Percentiles rank a stretch among this genome's conserved stretches.
Conservation (phyloP, 73 alveolate genomes). For the Paramecium pentaurelia region DNA sequence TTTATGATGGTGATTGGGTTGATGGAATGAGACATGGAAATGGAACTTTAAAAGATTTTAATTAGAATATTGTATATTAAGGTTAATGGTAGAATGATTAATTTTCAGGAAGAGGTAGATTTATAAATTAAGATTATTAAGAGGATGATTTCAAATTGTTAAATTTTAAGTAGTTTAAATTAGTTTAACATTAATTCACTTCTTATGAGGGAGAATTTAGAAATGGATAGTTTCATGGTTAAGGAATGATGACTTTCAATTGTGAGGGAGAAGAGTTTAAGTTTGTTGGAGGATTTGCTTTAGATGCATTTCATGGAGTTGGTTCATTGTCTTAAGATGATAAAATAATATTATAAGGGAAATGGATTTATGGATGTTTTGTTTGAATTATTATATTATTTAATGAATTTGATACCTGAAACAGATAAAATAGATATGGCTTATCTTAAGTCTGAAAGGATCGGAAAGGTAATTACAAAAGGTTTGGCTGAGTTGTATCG, state of each 20-base stretch:
- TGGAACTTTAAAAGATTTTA: slow-evolving; percentile 26
- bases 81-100: slow-evolving; percentile 53
- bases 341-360: neutral
- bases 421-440: slow-evolving; percentile 58
- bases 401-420: slow-evolving; percentile 46
- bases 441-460: slow-evolving; percentile 70
- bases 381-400: neutral
- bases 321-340: neutral
- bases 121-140: slow-evolving; percentile 32
- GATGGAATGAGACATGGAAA: slow-evolving; percentile 50
- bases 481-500: slow-evolving; percentile 85
- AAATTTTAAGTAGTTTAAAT: neutral
- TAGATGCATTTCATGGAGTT: slow-evolving; percentile 11
- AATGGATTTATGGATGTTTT: slow-evolving; percentile 5
- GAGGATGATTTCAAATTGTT: neutral
- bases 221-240: neutral
- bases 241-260: neutral
- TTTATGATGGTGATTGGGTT: slow-evolving; percentile 47
- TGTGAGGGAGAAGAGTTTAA: neutral
- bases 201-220: slow-evolving; percentile 16
- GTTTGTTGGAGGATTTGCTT: neutral
- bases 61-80: slow-evolving; percentile 30
- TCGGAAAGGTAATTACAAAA: slow-evolving; percentile 70
- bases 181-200: neutral
- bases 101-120: slow-evolving; percentile 48